Conservation (phyloP, 306 rosid species). For the Glycyrrhiza uralensis region DNA sequence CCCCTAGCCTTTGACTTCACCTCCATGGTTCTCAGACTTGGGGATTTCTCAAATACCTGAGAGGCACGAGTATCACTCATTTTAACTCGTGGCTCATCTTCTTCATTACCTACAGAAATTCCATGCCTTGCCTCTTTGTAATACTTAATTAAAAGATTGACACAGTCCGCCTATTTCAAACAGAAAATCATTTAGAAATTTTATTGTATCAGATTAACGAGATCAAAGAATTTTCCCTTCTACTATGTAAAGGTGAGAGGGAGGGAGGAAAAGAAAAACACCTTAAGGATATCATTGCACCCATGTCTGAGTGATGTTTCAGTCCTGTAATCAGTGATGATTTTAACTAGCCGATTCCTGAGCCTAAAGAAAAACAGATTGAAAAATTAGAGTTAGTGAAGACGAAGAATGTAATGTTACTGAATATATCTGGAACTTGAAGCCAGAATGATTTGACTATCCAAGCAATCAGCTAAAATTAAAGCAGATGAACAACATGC, state of each 20-base stretch:
- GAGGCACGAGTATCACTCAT: constrained; percentile 45
- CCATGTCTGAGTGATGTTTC: constrained; percentile 97
- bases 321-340: constrained; percentile 89
- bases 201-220: neutral
- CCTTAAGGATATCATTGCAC: constrained; percentile 96
- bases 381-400: neutral
- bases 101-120: constrained; percentile 70
- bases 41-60: constrained; percentile 53
- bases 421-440: constrained; percentile 7
- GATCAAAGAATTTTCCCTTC: neutral
- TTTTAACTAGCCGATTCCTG: constrained; percentile 90
- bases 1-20: constrained; percentile 83
- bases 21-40: constrained; percentile 44
- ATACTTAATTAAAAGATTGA: constrained; percentile 81
- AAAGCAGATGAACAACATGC: neutral
- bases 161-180: constrained; percentile 75
- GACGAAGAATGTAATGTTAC: constrained; percentile 13
- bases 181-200: constrained; percentile 26
- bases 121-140: constrained; percentile 93
- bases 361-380: constrained; percentile 52
- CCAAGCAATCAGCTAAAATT: neutral
- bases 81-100: constrained; percentile 59
- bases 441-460: constrained; percentile 12
- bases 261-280: constrained; percentile 20
- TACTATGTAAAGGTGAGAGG: neutral